Conservation (phyloP, 768 basidiomycete species). For the Basidioascus undulatus region DNA sequence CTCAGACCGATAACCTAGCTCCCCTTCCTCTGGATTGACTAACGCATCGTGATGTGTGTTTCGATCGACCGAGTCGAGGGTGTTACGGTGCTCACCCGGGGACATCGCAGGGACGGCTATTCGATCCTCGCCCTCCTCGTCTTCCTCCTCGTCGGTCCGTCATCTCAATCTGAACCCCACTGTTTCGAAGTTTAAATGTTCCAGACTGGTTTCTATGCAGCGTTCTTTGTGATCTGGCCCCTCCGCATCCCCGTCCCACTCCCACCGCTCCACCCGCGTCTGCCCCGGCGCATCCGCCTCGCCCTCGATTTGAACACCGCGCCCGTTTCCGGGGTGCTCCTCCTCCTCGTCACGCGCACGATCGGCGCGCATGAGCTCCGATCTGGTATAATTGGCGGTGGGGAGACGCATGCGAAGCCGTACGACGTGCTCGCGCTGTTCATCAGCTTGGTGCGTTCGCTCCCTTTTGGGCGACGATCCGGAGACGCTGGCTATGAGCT, state of each 20-base stretch:
- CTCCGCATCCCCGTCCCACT: conserved; percentile 5
- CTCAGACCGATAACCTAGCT: no score
- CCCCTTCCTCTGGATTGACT: no score
- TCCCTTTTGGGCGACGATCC: not conserved
- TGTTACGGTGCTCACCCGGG: no score
- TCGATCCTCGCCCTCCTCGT: conserved; percentile 7
- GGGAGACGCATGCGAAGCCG: conserved; percentile 34
- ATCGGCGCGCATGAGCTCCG: conserved; percentile 29
- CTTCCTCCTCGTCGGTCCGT: conserved; percentile 10
- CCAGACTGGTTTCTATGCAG: not conserved
- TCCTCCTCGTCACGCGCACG: conserved; percentile 20
- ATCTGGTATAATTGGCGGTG: conserved; percentile 58
- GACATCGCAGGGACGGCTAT: no score
- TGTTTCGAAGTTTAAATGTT: not conserved
- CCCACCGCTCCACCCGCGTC: conserved; percentile 2
- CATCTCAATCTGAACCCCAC: not conserved
- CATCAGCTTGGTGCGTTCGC: conserved; percentile 37
- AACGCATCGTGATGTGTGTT: no score
- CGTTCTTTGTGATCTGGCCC: conserved; percentile 8
- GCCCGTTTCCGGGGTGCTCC: conserved; percentile 22
- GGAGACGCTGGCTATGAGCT: no score
- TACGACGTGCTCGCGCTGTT: conserved; percentile 86
- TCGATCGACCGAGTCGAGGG: no score
- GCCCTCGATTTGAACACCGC: conserved; percentile 12
- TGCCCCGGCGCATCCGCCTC: not conserved